Conservation (phyloP, 2,329 filamentous ascomycete genomes). For the Aspergillus texensis region DNA sequence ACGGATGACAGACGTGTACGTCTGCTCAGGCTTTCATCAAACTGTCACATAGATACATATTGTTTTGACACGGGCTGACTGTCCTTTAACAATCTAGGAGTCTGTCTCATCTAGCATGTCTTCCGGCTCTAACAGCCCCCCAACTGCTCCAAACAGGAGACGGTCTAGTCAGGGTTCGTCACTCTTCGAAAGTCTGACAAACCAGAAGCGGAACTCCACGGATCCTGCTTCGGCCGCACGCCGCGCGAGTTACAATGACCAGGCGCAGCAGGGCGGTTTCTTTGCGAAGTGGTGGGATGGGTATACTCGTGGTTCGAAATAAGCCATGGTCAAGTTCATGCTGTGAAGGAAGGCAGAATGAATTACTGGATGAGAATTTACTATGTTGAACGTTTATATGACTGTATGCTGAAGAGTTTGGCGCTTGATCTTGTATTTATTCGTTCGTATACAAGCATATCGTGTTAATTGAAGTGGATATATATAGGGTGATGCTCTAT, state of each 20-base stretch:
- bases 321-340: neutral
- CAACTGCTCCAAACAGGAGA: conserved; percentile 28
- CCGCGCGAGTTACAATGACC: conserved; percentile 49
- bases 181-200: conserved; percentile 40
- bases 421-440: neutral
- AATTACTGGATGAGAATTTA: neutral
- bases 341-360: neutral
- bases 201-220: conserved; percentile 47
- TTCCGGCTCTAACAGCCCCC: conserved; percentile 21
- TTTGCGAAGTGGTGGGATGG: conserved; percentile 46
- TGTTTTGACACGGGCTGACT: neutral
- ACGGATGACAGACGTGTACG: conserved; percentile 32
- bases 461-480: neutral
- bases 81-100: conserved; percentile 19
- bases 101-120: conserved; percentile 35
- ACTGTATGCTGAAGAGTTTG: neutral
- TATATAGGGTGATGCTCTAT: neutral
- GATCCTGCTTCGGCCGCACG: conserved; percentile 41
- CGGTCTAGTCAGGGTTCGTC: conserved; percentile 29
- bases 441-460: neutral
- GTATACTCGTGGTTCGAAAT: conserved; percentile 37
- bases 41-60: neutral
- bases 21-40: conserved; percentile 6
- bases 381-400: neutral
- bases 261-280: conserved; percentile 41